These are phyloP conservation scores for Fusarium torulosum DNA, from an alignment of 2,329 filamentous ascomycete genomes.

Conservation along the genomic window DNA sequence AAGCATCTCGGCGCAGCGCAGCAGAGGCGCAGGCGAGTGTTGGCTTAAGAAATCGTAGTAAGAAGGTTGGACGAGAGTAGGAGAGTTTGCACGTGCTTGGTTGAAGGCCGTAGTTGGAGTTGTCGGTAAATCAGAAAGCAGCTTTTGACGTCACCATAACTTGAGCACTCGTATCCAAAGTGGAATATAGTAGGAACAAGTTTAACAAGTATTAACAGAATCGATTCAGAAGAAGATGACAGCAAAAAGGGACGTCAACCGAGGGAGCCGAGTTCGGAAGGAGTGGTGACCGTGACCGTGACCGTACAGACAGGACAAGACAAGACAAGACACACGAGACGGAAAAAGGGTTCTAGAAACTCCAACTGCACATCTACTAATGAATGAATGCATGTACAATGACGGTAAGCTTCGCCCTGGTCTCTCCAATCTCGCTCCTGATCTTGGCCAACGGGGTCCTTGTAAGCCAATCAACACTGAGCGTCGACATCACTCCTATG, in stretches of 20 bases:
- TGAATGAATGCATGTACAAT: constrained; percentile 40
- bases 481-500: constrained; percentile 38
- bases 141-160: constrained; percentile 48
- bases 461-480: constrained; percentile 33
- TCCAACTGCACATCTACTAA: constrained; percentile 8
- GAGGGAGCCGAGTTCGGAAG: constrained; percentile 29
- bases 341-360: constrained; percentile 42
- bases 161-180: constrained; percentile 18
- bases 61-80: background rate
- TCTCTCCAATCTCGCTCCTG: constrained; percentile 40
- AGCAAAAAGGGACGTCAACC: constrained; percentile 22
- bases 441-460: constrained; percentile 10
- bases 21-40: constrained; percentile 23
- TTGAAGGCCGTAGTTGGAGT: constrained; percentile 8
- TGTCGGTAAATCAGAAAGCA: constrained; percentile 23
- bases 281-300: constrained; percentile 7
- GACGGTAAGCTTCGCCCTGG: constrained; percentile 43
- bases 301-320: constrained; percentile 20
- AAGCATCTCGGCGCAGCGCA: constrained; percentile 71
- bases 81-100: constrained; percentile 21
- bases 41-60: constrained; percentile 1
- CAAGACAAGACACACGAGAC: background rate
- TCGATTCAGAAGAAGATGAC: constrained; percentile 1
- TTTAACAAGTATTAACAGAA: background rate
- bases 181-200: background rate